Base-by-base conservation (phyloP, 140 eudicot species). In the Ambrosia hybrid region DNA sequence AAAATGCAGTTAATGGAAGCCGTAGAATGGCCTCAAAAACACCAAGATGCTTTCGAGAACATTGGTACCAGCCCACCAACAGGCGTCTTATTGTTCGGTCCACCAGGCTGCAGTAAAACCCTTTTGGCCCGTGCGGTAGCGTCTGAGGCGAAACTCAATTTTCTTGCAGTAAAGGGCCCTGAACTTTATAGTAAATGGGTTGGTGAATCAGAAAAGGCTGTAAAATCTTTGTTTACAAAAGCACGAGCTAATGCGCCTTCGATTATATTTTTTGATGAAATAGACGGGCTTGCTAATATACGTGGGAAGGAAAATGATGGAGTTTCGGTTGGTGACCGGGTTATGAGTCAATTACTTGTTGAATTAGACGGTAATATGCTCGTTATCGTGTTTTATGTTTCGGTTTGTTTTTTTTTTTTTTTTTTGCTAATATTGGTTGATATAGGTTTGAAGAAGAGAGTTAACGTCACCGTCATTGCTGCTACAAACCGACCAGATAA, bases 141-240 rank as follows among this genome's bases (percentile, higher is more conserved):
- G 61, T 91, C 89, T 65, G 96, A 90, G 73, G 94, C 99, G 38
- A 84, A 91, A 51, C 70, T 88, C 65, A 95, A 95, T 83, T 95
- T 95, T 70, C 97, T 91, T 77, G 99, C 99, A 5, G 96, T 95
- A 8, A 95, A 95, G 77, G 99, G 99, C 17, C 99, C 99, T 9
- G 97, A 95, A 79, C 93, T 95, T 53, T 95, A 84, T 72, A 91
- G 96, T 82, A 95, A 91, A 78, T 95, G 99, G 99, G 99, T 95
- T 37, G 99, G 99, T 82, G 99, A 95, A 90, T 90, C 99, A 21
- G 99, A 95, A 71, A 95, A 95, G 87, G 97, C 97, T 45, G 95
- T 95, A 2, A 84, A 86, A 76, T 88, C 99, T 46, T 51, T 95
- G 70, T 95, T 95, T 64, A 95, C 95, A 45, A 95, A 91, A 81